phyloP scores from a whole-genome alignment of 176 grass and related monocot species.

The Eragrostis curvula region DNA sequence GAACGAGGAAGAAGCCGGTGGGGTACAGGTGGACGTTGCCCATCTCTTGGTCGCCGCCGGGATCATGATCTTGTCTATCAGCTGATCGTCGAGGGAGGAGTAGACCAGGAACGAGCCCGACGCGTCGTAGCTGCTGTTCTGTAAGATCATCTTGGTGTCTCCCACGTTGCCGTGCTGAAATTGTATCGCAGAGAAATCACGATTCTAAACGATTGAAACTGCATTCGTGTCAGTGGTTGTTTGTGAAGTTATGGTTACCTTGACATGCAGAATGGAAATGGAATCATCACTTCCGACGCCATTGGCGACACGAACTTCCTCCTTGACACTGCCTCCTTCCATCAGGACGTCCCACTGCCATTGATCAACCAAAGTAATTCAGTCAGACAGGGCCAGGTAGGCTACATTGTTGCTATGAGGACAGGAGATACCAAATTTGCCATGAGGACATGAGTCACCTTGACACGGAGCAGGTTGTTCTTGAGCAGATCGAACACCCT shows the following conservation, averaged over 20 bases:
- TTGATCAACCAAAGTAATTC: background rate
- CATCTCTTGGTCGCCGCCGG: background rate
- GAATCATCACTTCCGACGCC: no score
- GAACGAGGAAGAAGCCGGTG: slow-evolving; percentile 44
- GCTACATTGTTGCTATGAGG: background rate
- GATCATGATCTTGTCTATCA: slow-evolving; percentile 34
- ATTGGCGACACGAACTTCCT: no score
- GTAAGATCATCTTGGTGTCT: slow-evolving; percentile 54
- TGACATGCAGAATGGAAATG: no score
- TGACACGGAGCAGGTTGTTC: slow-evolving; percentile 34
- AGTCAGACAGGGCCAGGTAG: slow-evolving; percentile 1
- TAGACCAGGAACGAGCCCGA: slow-evolving; percentile 60
- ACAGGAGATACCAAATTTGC: no score
- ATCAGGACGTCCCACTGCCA: no score
- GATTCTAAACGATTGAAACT: background rate
- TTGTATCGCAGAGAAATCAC: background rate
- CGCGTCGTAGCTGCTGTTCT: slow-evolving; percentile 54
- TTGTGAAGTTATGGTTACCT: background rate
- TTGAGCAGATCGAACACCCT: slow-evolving; percentile 50
- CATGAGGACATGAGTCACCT: no score
- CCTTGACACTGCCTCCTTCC: no score
- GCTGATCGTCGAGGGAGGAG: slow-evolving; percentile 33
- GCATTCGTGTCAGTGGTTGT: background rate
- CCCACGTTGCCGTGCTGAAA: background rate
- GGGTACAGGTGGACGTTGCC: slow-evolving; percentile 43